A percentile compares a stretch with the other conserved stretches of the same genome.
Evolutionary conservation across 441 rosid genomes (phyloP).

Genomic region (Dalechampia spathulata): DNA sequence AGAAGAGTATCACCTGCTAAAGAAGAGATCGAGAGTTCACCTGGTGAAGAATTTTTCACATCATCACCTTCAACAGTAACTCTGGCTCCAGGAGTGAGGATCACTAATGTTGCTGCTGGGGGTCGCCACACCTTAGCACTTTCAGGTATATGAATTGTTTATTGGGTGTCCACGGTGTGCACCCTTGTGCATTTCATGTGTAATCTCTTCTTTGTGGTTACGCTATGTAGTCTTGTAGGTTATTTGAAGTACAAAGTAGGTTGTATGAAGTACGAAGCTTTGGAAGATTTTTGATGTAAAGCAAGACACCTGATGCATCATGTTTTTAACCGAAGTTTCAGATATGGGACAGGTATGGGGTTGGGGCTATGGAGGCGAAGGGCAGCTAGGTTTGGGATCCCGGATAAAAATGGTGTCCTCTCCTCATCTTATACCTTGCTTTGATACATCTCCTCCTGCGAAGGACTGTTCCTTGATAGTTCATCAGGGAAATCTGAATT

Average conservation of each 20-base stretch:
- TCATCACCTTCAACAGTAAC: conserved; percentile 89
- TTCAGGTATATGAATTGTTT: too few relatives aligned
- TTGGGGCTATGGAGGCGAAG: conserved; percentile 99
- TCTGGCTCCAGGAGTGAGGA: conserved; percentile 75
- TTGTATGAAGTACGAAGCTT: conserved; percentile 19
- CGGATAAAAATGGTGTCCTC: conserved; percentile 87
- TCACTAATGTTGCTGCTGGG: conserved; percentile 81
- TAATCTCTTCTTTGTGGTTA: conserved; percentile 17
- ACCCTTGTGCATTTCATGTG: too few relatives aligned
- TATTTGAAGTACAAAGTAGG: too few relatives aligned
- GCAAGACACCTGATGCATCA: conserved; percentile 24
- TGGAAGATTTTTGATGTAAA: conserved; percentile 17
- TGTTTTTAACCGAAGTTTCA: conserved; percentile 45
- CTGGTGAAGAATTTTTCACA: conserved; percentile 59
- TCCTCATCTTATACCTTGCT: conserved; percentile 79
- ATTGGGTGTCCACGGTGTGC: too few relatives aligned
- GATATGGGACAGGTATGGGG: conserved; percentile 99
- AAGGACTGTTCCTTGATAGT: conserved; percentile 41
- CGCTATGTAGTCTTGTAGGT: too few relatives aligned
- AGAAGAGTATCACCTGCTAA: conserved; percentile 61
- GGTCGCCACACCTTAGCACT: conserved; percentile 93
- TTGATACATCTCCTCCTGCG: conserved; percentile 52
- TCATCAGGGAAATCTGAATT: conserved; percentile 44
- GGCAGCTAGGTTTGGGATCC: conserved; percentile 97
- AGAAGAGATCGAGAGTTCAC: conserved; percentile 70